Evolutionary conservation across 345 rosid genomes (phyloP).

Genomic region (Syzygium oleosum): DNA sequence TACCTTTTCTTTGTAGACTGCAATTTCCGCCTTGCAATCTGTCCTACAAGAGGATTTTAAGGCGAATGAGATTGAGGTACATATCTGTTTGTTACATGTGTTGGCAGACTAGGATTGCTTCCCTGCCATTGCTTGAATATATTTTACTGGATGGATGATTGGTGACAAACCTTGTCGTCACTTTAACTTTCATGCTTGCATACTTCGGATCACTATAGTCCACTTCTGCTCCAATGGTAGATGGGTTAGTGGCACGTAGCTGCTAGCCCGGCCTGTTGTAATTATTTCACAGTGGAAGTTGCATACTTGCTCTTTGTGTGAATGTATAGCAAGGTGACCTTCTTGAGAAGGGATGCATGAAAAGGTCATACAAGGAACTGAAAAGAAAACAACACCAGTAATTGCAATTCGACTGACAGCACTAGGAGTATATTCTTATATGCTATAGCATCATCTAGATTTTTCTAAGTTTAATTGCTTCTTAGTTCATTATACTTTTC

Average conservation of each 20-base stretch:
- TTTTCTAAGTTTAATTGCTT: no score
- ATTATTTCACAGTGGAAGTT: neutral
- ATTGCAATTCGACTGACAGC: no score
- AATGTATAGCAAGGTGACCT: neutral
- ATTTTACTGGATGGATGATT: neutral
- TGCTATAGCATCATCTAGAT: no score
- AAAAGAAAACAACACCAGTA: no score
- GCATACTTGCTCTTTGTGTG: neutral
- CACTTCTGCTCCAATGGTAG: neutral
- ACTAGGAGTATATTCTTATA: no score
- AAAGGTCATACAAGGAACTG: neutral
- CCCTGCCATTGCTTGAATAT: neutral
- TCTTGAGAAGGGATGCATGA: neutral
- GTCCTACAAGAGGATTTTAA: slow-evolving; percentile 67
- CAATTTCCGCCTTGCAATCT: slow-evolving; percentile 62
- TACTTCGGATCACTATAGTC: neutral
- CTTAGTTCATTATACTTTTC: no score
- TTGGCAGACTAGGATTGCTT: neutral
- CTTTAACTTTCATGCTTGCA: neutral
- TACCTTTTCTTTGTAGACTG: slow-evolving; percentile 26
- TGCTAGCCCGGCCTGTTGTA: neutral
- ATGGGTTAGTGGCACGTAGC: neutral
- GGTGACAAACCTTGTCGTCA: neutral
- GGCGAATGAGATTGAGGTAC: slow-evolving; percentile 65
- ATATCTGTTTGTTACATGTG: neutral